Conservation (phyloP, 208 protist genomes). For the Naegleria fowleri region DNA sequence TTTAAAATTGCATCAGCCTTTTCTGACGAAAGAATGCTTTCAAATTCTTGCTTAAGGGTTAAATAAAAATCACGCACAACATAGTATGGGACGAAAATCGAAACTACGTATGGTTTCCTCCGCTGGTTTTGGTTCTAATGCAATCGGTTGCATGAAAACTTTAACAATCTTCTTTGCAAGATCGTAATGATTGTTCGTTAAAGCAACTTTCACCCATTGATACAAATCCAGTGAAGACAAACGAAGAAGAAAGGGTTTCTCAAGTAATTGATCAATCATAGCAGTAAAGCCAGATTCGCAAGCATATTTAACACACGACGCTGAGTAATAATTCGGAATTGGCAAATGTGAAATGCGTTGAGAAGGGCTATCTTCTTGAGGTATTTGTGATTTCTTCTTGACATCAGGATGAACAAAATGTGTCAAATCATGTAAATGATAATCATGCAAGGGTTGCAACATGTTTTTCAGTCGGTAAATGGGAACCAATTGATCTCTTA, state of each 20-base stretch:
- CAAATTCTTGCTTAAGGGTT: too few species aligned
- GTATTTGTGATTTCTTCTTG: not conserved
- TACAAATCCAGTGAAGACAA: not conserved
- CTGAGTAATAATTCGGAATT: not conserved
- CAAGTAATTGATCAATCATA: not conserved
- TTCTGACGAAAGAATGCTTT: too few species aligned
- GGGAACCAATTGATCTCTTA: too few species aligned
- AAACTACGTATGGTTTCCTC: too few species aligned
- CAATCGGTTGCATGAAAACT: too few species aligned
- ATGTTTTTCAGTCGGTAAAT: not conserved
- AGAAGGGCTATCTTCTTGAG: too few species aligned
- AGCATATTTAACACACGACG: not conserved
- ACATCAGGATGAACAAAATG: not conserved
- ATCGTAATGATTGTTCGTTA: not conserved
- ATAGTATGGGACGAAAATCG: too few species aligned
- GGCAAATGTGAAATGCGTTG: not conserved
- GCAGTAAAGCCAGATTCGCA: not conserved
- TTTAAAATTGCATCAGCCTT: too few species aligned
- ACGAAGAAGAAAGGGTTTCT: not conserved
- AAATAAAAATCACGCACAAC: too few species aligned
- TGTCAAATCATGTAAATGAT: not conserved
- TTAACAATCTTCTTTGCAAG: too few species aligned
- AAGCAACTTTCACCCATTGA: not conserved
- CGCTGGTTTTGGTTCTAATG: too few species aligned
- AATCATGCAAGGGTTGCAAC: not conserved